Conservation (phyloP, 2,329 filamentous ascomycete genomes). For the Sporothrix euskadiensis region DNA sequence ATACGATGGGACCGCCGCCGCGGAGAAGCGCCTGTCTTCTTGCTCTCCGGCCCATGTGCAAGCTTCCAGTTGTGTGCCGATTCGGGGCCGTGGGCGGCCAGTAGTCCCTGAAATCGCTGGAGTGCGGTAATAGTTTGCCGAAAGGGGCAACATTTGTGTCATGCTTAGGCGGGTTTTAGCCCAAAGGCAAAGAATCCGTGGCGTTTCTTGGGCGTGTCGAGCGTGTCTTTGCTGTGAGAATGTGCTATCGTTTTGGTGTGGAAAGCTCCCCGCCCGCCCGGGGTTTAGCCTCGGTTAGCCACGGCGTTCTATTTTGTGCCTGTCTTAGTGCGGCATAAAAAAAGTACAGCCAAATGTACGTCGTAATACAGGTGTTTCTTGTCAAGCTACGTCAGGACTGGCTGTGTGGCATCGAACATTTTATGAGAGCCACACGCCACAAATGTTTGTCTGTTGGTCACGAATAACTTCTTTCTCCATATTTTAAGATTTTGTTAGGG, state of each 20-base stretch:
- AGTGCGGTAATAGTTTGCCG: background rate
- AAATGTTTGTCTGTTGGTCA: too few species aligned
- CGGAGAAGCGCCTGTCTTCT: background rate
- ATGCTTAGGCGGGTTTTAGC: background rate
- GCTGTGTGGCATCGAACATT: too few species aligned
- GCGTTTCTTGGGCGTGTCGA: too few species aligned
- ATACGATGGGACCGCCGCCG: background rate
- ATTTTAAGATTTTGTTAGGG: too few species aligned
- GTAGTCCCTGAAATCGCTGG: background rate
- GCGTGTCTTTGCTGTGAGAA: background rate
- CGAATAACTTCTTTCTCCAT: too few species aligned
- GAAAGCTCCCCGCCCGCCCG: background rate
- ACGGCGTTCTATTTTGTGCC: background rate
- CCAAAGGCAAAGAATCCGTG: background rate
- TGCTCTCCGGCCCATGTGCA: background rate
- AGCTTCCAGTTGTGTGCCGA: background rate
- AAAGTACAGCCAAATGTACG: too few species aligned
- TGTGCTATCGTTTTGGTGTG: background rate
- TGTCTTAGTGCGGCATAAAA: background rate
- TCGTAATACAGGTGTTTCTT: too few species aligned
- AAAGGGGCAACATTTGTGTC: background rate
- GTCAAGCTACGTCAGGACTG: too few species aligned
- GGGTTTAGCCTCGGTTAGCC: conserved; percentile 18
- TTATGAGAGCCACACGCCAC: too few species aligned
- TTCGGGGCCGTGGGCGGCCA: conserved; percentile 6